phyloP scores from a whole-genome alignment of 2,329 filamentous ascomycete genomes.

The Colletotrichum gigasporum region DNA sequence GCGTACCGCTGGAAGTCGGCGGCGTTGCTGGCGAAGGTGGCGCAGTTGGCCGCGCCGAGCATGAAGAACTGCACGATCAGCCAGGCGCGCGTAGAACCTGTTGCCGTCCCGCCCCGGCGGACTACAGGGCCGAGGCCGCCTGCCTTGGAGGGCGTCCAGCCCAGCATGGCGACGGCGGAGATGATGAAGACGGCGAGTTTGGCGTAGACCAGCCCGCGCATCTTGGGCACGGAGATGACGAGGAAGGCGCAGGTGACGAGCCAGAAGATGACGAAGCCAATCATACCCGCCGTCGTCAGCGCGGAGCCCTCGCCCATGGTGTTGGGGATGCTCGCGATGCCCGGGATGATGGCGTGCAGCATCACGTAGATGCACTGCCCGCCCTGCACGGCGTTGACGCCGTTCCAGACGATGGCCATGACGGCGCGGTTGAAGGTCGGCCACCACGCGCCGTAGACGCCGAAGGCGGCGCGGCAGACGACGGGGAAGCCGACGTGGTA shows the following conservation, averaged over 20 bases:
- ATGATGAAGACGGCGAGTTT: constrained; percentile 46
- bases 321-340: constrained; percentile 49
- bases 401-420: constrained; percentile 57
- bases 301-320: constrained; percentile 49
- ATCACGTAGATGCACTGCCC: constrained; percentile 44
- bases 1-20: constrained; percentile 56
- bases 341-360: constrained; percentile 51
- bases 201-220: constrained; percentile 31
- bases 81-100: constrained; percentile 49
- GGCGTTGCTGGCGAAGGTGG: constrained; percentile 50
- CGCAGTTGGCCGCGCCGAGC: constrained; percentile 45
- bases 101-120: constrained; percentile 69
- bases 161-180: constrained; percentile 48
- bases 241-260: constrained; percentile 49
- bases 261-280: constrained; percentile 53
- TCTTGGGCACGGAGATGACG: constrained; percentile 42
- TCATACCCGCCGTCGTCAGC: constrained; percentile 50
- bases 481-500: constrained; percentile 55
- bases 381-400: constrained; percentile 49
- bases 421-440: constrained; percentile 53
- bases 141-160: constrained; percentile 76
- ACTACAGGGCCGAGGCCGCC: constrained; percentile 71
- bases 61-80: constrained; percentile 48
- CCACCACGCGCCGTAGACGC: constrained; percentile 55
- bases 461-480: constrained; percentile 52